Base-by-base conservation (phyloP, 305 asterid genomes). In the Solanum hybrid region DNA sequence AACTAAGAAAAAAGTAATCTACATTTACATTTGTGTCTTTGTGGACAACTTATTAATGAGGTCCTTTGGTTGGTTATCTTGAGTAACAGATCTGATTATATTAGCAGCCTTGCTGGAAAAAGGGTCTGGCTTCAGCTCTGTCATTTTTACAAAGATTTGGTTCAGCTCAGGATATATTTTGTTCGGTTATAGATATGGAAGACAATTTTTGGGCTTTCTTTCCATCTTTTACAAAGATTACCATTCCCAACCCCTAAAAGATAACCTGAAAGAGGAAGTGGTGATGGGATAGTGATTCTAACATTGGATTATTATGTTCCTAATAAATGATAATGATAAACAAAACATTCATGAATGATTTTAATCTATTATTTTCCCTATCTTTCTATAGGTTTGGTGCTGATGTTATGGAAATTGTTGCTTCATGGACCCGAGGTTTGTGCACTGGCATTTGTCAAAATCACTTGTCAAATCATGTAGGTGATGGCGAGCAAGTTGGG, bases 361-460 rank as follows among this genome's bases (percentile, higher is more conserved):
- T 79, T 73, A 73, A 88, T 67, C 90, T 57, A 11, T 85, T 51
- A 26, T 89, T 88, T 29, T 77, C 61, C 39, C 16, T 57, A 12
- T 80, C 39, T 77, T 90, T 88, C 85, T 88, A 88, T 91, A 97
- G 99, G 99, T 97, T 97, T 94, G 99, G 99, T 36, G 92, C 96
- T 87, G 97, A 95, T 93, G 99, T 97, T 88, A 97, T 97, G 99
- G 99, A 95, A 94, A 95, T 89, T 90, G 98, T 97, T 74, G 96
- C 96, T 87, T 91, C 94, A 80, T 97, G 99, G 99, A 95, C 99
- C 90, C 95, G 94, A 93, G 92, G 92, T 91, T 90, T 97, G 79
- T 97, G 99, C 93, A 67, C 91, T 88, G 97, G 95, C 90, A 90
- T 93, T 91, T 93, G 95, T 89, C 98, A 94, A 87, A 94, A 92